phyloP scores from a whole-genome alignment of 2,329 filamentous ascomycete species.

The Nectriaceae sp. region DNA sequence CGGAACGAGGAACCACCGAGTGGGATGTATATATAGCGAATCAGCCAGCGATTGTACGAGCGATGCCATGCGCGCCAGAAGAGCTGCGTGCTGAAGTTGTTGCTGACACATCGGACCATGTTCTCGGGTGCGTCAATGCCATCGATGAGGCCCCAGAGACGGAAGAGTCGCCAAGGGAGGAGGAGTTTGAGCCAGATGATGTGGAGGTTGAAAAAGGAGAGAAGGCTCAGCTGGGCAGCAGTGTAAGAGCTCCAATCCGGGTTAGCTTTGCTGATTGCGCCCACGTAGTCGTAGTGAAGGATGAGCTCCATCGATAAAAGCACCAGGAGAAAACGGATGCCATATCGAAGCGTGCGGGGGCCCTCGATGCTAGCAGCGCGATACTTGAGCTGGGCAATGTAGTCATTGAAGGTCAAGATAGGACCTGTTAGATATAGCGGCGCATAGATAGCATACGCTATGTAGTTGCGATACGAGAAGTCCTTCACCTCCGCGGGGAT shows the following conservation, averaged over 20 bases:
- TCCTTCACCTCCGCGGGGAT: slow-evolving; percentile 72
- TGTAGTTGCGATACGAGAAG: slow-evolving; percentile 81
- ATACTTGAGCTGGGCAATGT: slow-evolving; percentile 82
- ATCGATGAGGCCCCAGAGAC: slow-evolving; percentile 90
- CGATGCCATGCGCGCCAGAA: slow-evolving; percentile 99
- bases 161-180: slow-evolving; percentile 97
- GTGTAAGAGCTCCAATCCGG: slow-evolving; percentile 84
- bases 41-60: slow-evolving; percentile 90
- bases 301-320: slow-evolving; percentile 89
- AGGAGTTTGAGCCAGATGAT: slow-evolving; percentile 98
- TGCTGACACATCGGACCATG: slow-evolving; percentile 93
- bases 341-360: slow-evolving; percentile 77
- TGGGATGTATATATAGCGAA: slow-evolving; percentile 92
- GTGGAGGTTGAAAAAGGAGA: slow-evolving; percentile 95
- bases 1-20: slow-evolving; percentile 70
- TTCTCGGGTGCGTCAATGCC: slow-evolving; percentile 96
- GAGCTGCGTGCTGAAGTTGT: slow-evolving; percentile 87
- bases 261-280: slow-evolving; percentile 81
- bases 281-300: slow-evolving; percentile 89
- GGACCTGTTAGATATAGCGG: slow-evolving; percentile 92
- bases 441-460: slow-evolving; percentile 88
- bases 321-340: slow-evolving; percentile 75
- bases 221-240: slow-evolving; percentile 81
- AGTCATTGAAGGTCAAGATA: slow-evolving; percentile 98
- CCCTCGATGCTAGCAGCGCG: slow-evolving; percentile 69